Conservation (phyloP, 768 basidiomycete genomes). For the Daedaleopsis nitida region DNA sequence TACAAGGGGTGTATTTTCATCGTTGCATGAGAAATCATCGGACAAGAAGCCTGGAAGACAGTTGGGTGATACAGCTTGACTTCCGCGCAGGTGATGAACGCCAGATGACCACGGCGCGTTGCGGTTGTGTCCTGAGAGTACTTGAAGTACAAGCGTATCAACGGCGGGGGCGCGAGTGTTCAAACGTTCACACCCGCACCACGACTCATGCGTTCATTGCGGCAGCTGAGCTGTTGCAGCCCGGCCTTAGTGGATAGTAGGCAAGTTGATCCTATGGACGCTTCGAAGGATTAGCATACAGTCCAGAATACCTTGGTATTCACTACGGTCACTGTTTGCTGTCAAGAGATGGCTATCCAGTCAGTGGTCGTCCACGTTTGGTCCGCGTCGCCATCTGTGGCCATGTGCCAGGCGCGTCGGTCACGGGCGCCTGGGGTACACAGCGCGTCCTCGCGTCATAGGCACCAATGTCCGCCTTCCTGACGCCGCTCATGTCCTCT, state of each 20-base stretch:
- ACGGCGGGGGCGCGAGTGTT: no score
- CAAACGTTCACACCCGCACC: no score
- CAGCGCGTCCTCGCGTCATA: conserved; percentile 7
- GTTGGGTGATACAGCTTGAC: conserved; percentile 11
- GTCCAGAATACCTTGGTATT: no score
- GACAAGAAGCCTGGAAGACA: conserved; percentile 8
- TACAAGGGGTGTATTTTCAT: background rate
- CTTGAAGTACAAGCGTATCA: background rate
- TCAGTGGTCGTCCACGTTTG: no score
- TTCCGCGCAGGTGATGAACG: conserved; percentile 5
- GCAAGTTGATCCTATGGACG: no score
- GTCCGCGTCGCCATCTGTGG: no score
- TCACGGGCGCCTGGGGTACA: conserved; percentile 5
- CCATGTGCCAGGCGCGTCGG: conserved; percentile 7
- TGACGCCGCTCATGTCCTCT: background rate
- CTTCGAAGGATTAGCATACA: no score
- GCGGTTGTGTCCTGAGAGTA: background rate
- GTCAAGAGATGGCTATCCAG: no score
- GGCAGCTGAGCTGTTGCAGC: no score
- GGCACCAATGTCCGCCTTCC: background rate
- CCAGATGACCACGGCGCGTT: background rate
- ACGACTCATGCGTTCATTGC: no score
- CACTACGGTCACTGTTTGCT: no score
- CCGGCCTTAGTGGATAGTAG: no score
- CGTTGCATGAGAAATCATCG: conserved; percentile 14